Base-by-base conservation (phyloP, 345 rosid species). In the Limnanthes douglasii region DNA sequence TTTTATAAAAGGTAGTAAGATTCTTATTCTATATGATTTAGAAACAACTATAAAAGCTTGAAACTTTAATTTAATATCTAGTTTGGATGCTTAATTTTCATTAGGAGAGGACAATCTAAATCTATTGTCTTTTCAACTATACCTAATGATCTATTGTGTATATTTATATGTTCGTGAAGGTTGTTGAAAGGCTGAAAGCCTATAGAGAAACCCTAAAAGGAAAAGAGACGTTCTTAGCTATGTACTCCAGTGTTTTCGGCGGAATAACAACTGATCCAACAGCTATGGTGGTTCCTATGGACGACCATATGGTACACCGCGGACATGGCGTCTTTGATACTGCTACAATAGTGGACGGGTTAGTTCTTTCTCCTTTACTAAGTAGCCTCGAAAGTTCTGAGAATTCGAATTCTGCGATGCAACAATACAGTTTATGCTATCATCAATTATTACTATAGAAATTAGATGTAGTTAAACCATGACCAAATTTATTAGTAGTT, bases 241-340 rank as follows among this genome's bases (percentile, higher is more conserved):
- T 88, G 98, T 84, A 88, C 54, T 88, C 98, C 2, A 84, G 92
- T 51, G 37, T 83, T 41, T 64, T 70, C 46, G 79, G 78, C 7
- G 94, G 98, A n/a, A 83, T 74, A 29, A 56, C 66, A 28, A 73
- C 86, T 0, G 94, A 83, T 50, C 74, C 73, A 14, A 59, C 70
- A 22, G 93, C 79, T 4, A 88, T 83, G 97, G 69, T 76, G 48
- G 63, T 88, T 46, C 98, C 97, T 19, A 41, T 84, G 52, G 94
- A 88, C 56, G 98, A 84, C 21, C 95, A 84, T 56, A 76, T 84
- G 92, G 94, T 83, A 37, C 98, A 84, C 54, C 59, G 97, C 36
- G 95, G 95, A 13, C 95, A 84, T 33, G 95, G 95, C 15, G 84
- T 88, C 57, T 88, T 88, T 47, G 98, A 88, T 50, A 84, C 98